phyloP scores from a whole-genome alignment of 1,284 basidiomycete species.

The Pisolithus thermaeus region DNA sequence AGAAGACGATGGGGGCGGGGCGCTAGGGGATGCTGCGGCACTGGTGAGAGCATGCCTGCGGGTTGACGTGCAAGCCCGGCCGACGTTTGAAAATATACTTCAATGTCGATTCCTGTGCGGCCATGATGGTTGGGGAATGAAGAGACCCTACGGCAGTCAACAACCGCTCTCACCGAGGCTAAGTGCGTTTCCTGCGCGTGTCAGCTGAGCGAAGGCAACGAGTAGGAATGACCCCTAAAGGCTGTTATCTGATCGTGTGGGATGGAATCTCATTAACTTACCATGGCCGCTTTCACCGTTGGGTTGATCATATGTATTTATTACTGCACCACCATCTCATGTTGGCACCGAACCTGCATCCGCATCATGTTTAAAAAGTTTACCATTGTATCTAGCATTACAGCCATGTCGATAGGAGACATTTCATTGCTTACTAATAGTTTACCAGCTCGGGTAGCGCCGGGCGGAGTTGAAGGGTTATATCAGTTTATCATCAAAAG shows the following conservation, averaged over 20 bases:
- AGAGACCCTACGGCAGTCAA: conserved; percentile 26
- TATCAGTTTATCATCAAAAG: conserved; percentile 38
- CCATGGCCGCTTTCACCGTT: background rate
- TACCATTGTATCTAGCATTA: conserved; percentile 6
- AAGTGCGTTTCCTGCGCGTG: conserved; percentile 28
- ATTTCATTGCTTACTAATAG: background rate
- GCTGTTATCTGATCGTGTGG: conserved; percentile 20
- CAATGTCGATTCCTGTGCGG: conserved; percentile 75
- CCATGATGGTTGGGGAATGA: conserved; percentile 53
- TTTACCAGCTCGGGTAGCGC: conserved; percentile 8
- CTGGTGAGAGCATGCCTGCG: conserved; percentile 77
- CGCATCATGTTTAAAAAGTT: conserved; percentile 5
- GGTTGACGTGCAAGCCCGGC: conserved; percentile 64
- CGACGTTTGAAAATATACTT: conserved; percentile 78
- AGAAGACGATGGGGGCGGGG: conserved; percentile 75
- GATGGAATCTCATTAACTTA: background rate
- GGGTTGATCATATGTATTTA: conserved; percentile 16
- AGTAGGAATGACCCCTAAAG: conserved; percentile 19
- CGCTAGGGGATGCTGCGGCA: conserved; percentile 72
- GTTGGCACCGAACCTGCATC: conserved; percentile 9
- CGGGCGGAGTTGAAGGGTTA: conserved; percentile 27
- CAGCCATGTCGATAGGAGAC: conserved; percentile 1
- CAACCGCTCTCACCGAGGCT: conserved; percentile 20
- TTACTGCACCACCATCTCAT: conserved; percentile 5
- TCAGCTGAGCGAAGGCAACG: conserved; percentile 16